Base-by-base conservation (phyloP, 78 protist genomes). In the Pigoraptor vietnamica region DNA sequence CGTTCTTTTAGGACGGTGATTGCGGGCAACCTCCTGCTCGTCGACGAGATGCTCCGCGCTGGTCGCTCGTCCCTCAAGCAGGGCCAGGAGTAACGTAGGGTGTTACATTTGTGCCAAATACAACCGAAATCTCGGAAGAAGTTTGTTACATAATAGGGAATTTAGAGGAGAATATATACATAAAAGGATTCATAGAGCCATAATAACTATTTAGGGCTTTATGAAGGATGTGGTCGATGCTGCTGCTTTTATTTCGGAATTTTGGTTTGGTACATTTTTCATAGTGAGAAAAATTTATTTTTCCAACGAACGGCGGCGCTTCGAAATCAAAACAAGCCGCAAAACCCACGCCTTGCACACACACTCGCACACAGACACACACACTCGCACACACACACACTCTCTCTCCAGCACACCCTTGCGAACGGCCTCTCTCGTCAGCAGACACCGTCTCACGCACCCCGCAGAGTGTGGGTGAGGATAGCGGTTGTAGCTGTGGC, bases 1-100 rank as follows among this genome's bases (percentile, higher is more conserved):
- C 14, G 84, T 79, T 25, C 14, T 19, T 19, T 79, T 35, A 87
- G 92, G 55, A 94, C 97, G 32, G 40, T 96, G 40, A 98, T 98
- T 90, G 96, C 99, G 37, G 34, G 97, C 82, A 98, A 99, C 95
- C 92, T 99, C 1, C 93, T 99, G 34, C 95, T 98, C 35, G 99
- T 98, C 34, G 99, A 99, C 56, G 99, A 99, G 96, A 95, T 99
- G 90, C 96, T 99, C 88, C 96, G 96, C 25, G 99, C 99, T 25
- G 99, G 99, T 67, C 88, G 87, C 56, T 40, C 91, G 35, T 89
- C 94, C 1, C 39, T 89, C 79, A 92, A 92, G 79, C 67, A 35
- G 6, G 0, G 34, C 21, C 23, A 48, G 24, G 36, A 91, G 56
- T 23, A 91, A 33, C n/a, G 67, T 6, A 48, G 67, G 67, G 67